Conservation (phyloP, 2,329 filamentous ascomycete genomes). For the Cryphonectria naterciae region DNA sequence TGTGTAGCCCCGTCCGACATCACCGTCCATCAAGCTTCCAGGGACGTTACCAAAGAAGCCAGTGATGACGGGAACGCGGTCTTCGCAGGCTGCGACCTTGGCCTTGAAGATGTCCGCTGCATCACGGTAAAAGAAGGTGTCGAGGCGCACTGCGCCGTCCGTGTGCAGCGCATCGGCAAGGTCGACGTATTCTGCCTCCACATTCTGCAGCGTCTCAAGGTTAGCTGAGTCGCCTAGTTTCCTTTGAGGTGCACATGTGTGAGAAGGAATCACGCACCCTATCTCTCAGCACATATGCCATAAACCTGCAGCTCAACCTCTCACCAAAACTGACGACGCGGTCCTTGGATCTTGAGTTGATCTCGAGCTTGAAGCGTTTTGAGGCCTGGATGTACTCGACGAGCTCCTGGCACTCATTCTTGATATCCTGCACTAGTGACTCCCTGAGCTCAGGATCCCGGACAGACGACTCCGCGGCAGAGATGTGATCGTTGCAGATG, state of each 20-base stretch:
- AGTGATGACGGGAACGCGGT: conserved; percentile 77
- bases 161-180: conserved; percentile 80
- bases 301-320: conserved; percentile 91
- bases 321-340: conserved; percentile 94
- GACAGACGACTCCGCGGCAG: conserved; percentile 69
- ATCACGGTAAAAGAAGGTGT: conserved; percentile 70
- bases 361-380: conserved; percentile 71
- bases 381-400: conserved; percentile 71
- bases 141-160: conserved; percentile 61
- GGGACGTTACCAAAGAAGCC: conserved; percentile 96
- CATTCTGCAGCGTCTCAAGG: conserved; percentile 52
- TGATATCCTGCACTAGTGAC: conserved; percentile 67
- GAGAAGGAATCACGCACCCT: conserved; percentile 45
- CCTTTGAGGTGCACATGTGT: not conserved
- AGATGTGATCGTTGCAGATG: conserved; percentile 81
- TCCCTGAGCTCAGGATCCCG: conserved; percentile 59
- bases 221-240: conserved; percentile 35
- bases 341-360: conserved; percentile 78
- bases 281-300: conserved; percentile 83
- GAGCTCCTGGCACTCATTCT: conserved; percentile 79
- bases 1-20: conserved; percentile 94
- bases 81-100: conserved; percentile 67
- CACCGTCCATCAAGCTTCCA: conserved; percentile 82
- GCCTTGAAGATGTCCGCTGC: conserved; percentile 64
- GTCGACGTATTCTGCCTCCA: conserved; percentile 89